phyloP scores from a whole-genome alignment of 139 green algal genomes.

The Desmodesmus armatus region DNA sequence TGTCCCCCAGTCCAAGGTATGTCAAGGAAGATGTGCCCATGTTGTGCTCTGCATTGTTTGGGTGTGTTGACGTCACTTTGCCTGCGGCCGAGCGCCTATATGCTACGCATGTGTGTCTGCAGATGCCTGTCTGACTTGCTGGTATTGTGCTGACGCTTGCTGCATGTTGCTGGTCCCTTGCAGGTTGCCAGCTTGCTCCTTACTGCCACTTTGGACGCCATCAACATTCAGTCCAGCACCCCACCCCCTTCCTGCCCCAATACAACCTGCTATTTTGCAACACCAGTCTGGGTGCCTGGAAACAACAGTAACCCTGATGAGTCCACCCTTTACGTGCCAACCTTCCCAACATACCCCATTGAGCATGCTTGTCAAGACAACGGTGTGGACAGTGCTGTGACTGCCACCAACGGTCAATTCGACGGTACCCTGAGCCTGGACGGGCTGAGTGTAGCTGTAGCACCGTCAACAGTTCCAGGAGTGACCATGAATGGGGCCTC shows the following conservation, averaged over 20 bases:
- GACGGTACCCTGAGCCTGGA: background rate
- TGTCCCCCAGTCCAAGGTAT: too few species aligned
- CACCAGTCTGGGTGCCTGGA: constrained; percentile 6
- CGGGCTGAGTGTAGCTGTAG: background rate
- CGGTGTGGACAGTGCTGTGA: background rate
- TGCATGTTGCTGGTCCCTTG: background rate
- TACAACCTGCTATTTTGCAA: background rate
- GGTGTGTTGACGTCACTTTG: too few species aligned
- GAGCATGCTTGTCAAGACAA: too few species aligned
- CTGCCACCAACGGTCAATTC: background rate
- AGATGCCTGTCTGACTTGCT: too few species aligned
- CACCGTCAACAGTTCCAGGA: background rate
- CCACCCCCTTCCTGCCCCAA: background rate
- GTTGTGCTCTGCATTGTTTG: too few species aligned
- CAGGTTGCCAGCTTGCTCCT: background rate
- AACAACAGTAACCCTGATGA: background rate
- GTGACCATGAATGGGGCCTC: background rate
- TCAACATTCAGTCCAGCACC: background rate
- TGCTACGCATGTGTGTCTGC: too few species aligned
- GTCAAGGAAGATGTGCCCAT: too few species aligned
- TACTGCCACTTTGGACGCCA: background rate
- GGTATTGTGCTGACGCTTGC: background rate
- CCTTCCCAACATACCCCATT: background rate
- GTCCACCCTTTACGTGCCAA: background rate
- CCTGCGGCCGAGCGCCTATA: too few species aligned